Percentiles rank a stretch among this genome's conserved stretches.
These are phyloP conservation scores for Cubamyces sp. DNA, from an alignment of 768 basidiomycete genomes.

Conservation along the genomic window DNA sequence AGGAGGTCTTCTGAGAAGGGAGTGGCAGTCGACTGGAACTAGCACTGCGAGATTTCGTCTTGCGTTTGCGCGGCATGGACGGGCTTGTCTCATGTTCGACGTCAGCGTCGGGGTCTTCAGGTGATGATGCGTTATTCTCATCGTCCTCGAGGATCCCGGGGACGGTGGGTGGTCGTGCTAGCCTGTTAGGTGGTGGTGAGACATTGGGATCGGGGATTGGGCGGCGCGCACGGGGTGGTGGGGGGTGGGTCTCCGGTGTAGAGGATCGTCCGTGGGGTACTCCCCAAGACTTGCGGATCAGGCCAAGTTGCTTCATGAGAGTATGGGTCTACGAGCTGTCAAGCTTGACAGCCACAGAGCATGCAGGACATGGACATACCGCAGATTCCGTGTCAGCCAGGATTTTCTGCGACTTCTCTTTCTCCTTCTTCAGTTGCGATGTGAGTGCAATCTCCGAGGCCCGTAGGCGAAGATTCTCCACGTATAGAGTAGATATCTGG, in stretches of 20 bases:
- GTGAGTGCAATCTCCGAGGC: constrained; percentile 79
- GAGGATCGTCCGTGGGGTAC: constrained; percentile 37
- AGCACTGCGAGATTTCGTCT: constrained; percentile 42
- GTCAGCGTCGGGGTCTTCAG: constrained; percentile 40
- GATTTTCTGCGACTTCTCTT: constrained; percentile 73
- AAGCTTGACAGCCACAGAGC: neutral
- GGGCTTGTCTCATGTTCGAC: constrained; percentile 44
- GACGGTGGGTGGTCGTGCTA: constrained; percentile 67
- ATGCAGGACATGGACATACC: constrained; percentile 44
- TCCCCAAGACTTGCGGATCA: constrained; percentile 66
- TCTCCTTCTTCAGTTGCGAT: constrained; percentile 78
- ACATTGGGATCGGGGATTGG: constrained; percentile 46
- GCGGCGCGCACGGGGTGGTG: constrained; percentile 54
- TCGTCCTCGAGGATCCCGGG: constrained; percentile 74
- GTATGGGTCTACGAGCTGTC: constrained; percentile 30
- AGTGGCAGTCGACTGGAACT: constrained; percentile 23
- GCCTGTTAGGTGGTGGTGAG: constrained; percentile 55
- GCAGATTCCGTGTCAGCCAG: constrained; percentile 76
- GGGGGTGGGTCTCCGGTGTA: constrained; percentile 41
- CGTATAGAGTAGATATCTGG: constrained; percentile 79
- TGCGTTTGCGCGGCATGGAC: constrained; percentile 45
- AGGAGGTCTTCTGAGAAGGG: constrained; percentile 9
- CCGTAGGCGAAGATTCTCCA: constrained; percentile 81
- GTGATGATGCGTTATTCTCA: constrained; percentile 48
- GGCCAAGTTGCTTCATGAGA: constrained; percentile 65